Percentiles rank a stretch among this genome's conserved stretches.
phyloP scores from a whole-genome alignment of 78 protist species.

The Dictyostelium capitatum region DNA sequence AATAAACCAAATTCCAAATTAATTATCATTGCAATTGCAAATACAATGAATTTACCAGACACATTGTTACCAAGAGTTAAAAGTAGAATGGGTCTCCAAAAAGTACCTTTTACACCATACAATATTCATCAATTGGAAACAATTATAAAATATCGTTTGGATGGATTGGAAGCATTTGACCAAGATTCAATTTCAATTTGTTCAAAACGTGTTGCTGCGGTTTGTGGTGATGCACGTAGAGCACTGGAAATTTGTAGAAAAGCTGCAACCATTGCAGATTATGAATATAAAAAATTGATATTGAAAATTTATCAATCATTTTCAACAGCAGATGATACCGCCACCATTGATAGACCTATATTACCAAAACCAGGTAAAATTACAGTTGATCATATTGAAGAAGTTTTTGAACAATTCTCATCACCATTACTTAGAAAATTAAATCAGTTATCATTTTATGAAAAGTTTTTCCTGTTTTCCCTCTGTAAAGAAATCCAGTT shows the following conservation, averaged over 20 bases:
- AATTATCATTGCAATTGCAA: slow-evolving; percentile 76
- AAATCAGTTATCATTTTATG: slow-evolving; percentile 3
- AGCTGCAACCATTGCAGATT: slow-evolving; percentile 36
- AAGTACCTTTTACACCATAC: slow-evolving; percentile 47
- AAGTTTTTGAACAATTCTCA: slow-evolving; percentile 24
- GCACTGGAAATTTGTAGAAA: slow-evolving; percentile 80
- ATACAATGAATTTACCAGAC: slow-evolving; percentile 83
- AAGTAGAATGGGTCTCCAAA: slow-evolving; percentile 57
- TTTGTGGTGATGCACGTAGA: slow-evolving; percentile 82
- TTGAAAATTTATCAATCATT: background rate
- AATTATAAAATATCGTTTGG: slow-evolving; percentile 63
- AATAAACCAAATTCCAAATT: slow-evolving; percentile 36
- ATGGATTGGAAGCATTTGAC: slow-evolving; percentile 65
- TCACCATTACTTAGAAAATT: background rate
- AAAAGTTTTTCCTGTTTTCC: slow-evolving; percentile 40
- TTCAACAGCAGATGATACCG: background rate
- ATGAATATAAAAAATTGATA: background rate
- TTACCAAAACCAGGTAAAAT: background rate
- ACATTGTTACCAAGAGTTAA: slow-evolving; percentile 52
- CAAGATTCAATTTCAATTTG: slow-evolving; percentile 58
- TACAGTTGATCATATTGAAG: slow-evolving; percentile 38
- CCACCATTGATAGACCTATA: background rate
- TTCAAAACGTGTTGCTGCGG: slow-evolving; percentile 54
- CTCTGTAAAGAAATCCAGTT: background rate
- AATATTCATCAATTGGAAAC: slow-evolving; percentile 15